phyloP scores from a whole-genome alignment of 2,329 filamentous ascomycete species.

The Thermoascus crustaceus region DNA sequence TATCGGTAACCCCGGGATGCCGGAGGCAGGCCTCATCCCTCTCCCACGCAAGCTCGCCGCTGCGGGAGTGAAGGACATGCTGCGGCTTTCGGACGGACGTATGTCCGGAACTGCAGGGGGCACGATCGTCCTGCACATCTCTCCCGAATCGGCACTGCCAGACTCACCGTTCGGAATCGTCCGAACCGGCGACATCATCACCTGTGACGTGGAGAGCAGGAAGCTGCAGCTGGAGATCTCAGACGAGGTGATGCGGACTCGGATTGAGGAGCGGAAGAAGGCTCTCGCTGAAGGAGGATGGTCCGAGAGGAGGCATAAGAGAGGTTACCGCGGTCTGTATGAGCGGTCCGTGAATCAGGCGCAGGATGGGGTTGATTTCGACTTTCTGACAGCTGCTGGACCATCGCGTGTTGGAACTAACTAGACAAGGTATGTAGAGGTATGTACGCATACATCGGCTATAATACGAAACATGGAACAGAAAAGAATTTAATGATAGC shows the following conservation, averaged over 20 bases:
- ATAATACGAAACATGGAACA: no score
- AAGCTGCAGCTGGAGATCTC: conserved; percentile 35
- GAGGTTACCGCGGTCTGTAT: conserved; percentile 36
- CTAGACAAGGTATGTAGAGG: no score
- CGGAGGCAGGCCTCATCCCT: conserved; percentile 45
- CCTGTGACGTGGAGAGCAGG: conserved; percentile 38
- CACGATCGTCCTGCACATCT: conserved; percentile 47
- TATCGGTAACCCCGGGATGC: conserved; percentile 46
- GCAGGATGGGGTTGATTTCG: conserved; percentile 34
- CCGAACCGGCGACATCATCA: conserved; percentile 41
- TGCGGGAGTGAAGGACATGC: conserved; percentile 45
- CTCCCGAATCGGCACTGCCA: conserved; percentile 43
- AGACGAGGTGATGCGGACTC: conserved; percentile 32
- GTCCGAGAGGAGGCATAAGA: conserved; percentile 18
- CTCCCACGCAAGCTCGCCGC: conserved; percentile 42
- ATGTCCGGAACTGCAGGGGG: conserved; percentile 51
- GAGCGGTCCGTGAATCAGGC: conserved; percentile 37
- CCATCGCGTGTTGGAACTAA: no score
- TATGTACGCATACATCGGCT: no score
- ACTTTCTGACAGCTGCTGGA: conserved; percentile 26
- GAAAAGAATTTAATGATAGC: no score
- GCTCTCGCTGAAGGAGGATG: conserved; percentile 7
- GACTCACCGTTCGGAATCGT: conserved; percentile 43
- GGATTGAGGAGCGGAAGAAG: conserved; percentile 27
- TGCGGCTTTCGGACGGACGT: conserved; percentile 46